Evolutionary conservation across 495 filamentous ascomycete species (phyloP).

Genomic region (Penicillium coffeae): DNA sequence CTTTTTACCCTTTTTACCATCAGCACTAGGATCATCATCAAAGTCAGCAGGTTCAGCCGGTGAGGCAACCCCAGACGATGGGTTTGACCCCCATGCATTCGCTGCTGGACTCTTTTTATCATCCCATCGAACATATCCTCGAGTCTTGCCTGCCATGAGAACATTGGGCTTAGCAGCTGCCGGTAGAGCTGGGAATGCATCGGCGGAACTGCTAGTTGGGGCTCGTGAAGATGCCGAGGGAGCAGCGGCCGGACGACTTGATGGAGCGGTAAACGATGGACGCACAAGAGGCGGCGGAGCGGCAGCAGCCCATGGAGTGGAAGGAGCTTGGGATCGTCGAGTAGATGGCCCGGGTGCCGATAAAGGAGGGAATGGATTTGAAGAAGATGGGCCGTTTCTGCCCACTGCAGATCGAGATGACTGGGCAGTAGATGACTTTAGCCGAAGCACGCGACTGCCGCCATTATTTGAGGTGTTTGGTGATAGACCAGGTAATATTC

Average conservation of each 20-base stretch:
- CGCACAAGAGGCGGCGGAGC: constrained; percentile 26
- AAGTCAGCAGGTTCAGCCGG: constrained; percentile 24
- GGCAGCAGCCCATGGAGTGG: constrained; percentile 50
- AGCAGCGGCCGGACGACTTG: constrained; percentile 15
- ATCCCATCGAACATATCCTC: constrained; percentile 67
- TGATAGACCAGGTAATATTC: constrained; percentile 50
- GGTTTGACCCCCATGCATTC: constrained; percentile 46
- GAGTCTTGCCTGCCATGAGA: constrained; percentile 74
- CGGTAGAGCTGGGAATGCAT: constrained; percentile 78
- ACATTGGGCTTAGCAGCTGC: constrained; percentile 72
- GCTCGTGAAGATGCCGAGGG: constrained; percentile 16
- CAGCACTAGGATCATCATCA: constrained; percentile 31
- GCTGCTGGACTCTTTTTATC: constrained; percentile 36
- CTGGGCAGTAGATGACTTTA: constrained; percentile 75
- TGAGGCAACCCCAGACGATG: constrained; percentile 22
- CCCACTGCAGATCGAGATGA: constrained; percentile 60
- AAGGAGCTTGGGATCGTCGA: constrained; percentile 20
- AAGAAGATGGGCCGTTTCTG: constrained; percentile 36
- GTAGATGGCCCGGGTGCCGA: constrained; percentile 37
- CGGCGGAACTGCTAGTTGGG: constrained; percentile 9
- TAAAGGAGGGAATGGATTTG: constrained; percentile 47
- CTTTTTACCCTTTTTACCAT: constrained; percentile 68
- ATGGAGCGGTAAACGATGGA: constrained; percentile 27
- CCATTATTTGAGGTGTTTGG: constrained; percentile 34
- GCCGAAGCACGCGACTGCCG: constrained; percentile 59